Base-by-base conservation (phyloP, 495 filamentous ascomycete species). In the Amphirosellinia nigrospora region DNA sequence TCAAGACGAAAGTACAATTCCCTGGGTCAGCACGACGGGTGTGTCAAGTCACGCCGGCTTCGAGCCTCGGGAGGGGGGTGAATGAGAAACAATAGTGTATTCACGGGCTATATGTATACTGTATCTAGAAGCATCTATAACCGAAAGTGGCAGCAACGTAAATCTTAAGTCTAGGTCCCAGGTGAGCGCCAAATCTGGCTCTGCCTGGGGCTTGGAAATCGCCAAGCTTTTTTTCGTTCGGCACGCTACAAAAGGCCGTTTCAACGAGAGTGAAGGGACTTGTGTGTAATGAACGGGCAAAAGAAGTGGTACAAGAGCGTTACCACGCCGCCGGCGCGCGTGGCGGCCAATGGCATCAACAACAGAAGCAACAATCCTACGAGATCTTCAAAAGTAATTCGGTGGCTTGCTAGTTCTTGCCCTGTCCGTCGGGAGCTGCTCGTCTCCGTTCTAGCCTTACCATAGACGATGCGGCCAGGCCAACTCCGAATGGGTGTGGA, bases 321-420 rank as follows among this genome's bases (percentile, higher is more conserved):
- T 69, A 69, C 66, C 66, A 62, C 26, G 56, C 60, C 50, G 34
- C 38, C 66, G 66, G 66, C 59, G 66, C 59, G 13, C 53, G 66
- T 62, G 56, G 56, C 56, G 53, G 21, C 66, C 66, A 69, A 62
- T 69, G 36, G 46, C 43, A 53, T 43, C 6, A 45, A 61, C 28
- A 21, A 39, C 32, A 48, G 41, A 21, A 1, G 23, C 3, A 11
- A 16, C 30, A 43, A 69, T 69, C 66, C 56, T 43, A 62, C 32
- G 48, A 56, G 66, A 61, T 68, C 50, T 59, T 50, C 21, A 38
- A 1, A 50, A 26, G 26, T 28, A 56, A 23, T 68, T 59, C 55
- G 63, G 63, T 48, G 63, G 63, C 63, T 53, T 65, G 61, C 61
- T 43, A 43, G 41, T 38, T 65, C 39, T 68, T 48, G 53, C 36